These are phyloP conservation scores for Ceriops tagal DNA, from an alignment of 345 rosid species.

Conservation along the genomic window DNA sequence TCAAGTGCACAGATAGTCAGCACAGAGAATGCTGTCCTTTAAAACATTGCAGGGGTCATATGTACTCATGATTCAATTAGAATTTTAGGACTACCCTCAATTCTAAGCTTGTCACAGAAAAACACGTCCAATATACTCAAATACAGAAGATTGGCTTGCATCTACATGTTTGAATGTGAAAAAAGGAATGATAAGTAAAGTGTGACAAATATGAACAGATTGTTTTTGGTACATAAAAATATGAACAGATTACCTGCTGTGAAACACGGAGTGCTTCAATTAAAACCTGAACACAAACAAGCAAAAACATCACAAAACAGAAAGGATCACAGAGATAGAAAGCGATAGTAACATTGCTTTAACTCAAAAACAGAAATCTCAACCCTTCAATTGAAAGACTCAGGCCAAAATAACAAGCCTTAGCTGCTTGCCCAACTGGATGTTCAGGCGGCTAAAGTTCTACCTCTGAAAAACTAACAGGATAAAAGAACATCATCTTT, in stretches of 20 bases:
- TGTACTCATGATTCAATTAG: background rate
- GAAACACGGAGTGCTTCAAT: conserved; percentile 87
- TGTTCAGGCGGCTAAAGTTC: background rate
- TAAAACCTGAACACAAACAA: conserved; percentile 59
- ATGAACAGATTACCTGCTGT: conserved; percentile 56
- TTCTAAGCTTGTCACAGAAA: background rate
- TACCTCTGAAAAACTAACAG: background rate
- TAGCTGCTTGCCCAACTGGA: background rate
- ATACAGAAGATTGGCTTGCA: background rate
- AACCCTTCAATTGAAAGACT: too few species aligned
- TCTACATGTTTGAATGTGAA: background rate
- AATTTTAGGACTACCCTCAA: background rate
- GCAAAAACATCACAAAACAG: conserved; percentile 19
- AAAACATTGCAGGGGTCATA: too few species aligned
- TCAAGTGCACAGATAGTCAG: too few species aligned
- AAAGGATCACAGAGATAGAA: background rate
- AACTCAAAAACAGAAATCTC: background rate
- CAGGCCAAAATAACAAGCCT: too few species aligned
- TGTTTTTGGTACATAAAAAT: too few species aligned
- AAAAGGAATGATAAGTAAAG: background rate
- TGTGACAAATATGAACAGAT: too few species aligned
- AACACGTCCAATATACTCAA: background rate
- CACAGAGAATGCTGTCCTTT: too few species aligned
- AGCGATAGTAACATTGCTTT: background rate
- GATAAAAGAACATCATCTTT: too few species aligned